Evolutionary conservation across 2,329 filamentous ascomycete species (phyloP).

Genomic region (Alternaria postmessia): DNA sequence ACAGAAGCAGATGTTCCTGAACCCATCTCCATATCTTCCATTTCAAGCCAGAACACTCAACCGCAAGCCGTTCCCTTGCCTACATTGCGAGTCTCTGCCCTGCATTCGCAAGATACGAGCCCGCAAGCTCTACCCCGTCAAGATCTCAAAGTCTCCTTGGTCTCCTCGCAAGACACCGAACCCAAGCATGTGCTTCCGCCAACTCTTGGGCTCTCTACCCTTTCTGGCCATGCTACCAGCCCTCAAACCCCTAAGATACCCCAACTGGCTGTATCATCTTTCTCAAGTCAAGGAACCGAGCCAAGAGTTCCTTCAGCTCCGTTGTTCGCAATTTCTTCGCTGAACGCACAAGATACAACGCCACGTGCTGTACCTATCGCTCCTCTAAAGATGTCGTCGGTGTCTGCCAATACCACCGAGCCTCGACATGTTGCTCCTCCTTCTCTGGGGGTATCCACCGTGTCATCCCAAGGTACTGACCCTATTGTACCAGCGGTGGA

Average conservation of each 20-base stretch:
- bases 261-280: constrained; percentile 26
- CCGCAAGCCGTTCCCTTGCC: constrained; percentile 29
- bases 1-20: constrained; percentile 65
- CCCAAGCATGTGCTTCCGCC: constrained; percentile 27
- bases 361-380: constrained; percentile 23
- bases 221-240: constrained; percentile 38
- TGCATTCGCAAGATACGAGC: constrained; percentile 40
- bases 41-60: constrained; percentile 40
- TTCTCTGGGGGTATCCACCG: constrained; percentile 29
- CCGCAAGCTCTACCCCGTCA: constrained; percentile 27
- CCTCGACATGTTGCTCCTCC: constrained; percentile 26
- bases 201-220: constrained; percentile 34
- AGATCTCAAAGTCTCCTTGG: constrained; percentile 33
- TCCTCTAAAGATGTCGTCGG: constrained; percentile 32
- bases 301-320: constrained; percentile 27
- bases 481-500: constrained; percentile 41
- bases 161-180: constrained; percentile 32
- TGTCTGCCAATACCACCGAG: constrained; percentile 37
- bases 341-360: constrained; percentile 34
- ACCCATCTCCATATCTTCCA: constrained; percentile 35
- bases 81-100: constrained; percentile 33
- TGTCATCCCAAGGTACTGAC: constrained; percentile 33
- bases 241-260: constrained; percentile 27
- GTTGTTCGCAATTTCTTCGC: constrained; percentile 26
- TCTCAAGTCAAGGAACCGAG: constrained; percentile 34